Evolutionary conservation across 2,329 filamentous ascomycete species (phyloP).

Genomic region (Neonectria coccinea): DNA sequence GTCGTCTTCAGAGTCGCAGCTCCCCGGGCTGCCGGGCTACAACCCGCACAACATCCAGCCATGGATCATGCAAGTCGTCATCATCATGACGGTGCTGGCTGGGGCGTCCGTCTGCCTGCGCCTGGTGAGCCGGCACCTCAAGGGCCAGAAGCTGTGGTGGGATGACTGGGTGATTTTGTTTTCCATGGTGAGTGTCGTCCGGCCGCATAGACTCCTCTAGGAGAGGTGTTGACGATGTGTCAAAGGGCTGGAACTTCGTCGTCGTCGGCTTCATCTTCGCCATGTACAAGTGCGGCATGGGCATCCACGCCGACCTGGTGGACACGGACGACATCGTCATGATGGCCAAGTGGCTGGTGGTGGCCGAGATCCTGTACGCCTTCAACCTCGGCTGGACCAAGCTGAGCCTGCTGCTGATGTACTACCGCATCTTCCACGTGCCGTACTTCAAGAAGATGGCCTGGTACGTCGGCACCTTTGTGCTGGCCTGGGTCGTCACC

Average conservation of each 20-base stretch:
- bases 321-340: slow-evolving; percentile 52
- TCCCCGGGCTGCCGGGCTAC: slow-evolving; percentile 41
- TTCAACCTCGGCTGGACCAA: slow-evolving; percentile 64
- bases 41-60: slow-evolving; percentile 52
- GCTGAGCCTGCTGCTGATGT: slow-evolving; percentile 63
- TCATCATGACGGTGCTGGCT: slow-evolving; percentile 56
- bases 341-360: slow-evolving; percentile 61
- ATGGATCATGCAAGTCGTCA: slow-evolving; percentile 56
- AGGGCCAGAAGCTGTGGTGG: slow-evolving; percentile 60
- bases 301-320: slow-evolving; percentile 57
- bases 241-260: slow-evolving; percentile 55
- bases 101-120: slow-evolving; percentile 54
- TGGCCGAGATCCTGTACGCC: slow-evolving; percentile 61
- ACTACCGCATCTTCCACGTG: slow-evolving; percentile 63
- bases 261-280: slow-evolving; percentile 61
- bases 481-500: slow-evolving; percentile 60
- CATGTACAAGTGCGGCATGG: slow-evolving; percentile 61
- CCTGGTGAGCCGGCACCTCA: slow-evolving; percentile 55
- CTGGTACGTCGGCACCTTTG: slow-evolving; percentile 55
- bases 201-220: no score
- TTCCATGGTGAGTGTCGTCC: slow-evolving; percentile 55
- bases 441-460: slow-evolving; percentile 57
- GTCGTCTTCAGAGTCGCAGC: slow-evolving; percentile 31
- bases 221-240: background rate
- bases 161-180: slow-evolving; percentile 63